These are phyloP conservation scores for Leucosporidium scottii DNA, from an alignment of 768 basidiomycete genomes.

Conservation along the genomic window DNA sequence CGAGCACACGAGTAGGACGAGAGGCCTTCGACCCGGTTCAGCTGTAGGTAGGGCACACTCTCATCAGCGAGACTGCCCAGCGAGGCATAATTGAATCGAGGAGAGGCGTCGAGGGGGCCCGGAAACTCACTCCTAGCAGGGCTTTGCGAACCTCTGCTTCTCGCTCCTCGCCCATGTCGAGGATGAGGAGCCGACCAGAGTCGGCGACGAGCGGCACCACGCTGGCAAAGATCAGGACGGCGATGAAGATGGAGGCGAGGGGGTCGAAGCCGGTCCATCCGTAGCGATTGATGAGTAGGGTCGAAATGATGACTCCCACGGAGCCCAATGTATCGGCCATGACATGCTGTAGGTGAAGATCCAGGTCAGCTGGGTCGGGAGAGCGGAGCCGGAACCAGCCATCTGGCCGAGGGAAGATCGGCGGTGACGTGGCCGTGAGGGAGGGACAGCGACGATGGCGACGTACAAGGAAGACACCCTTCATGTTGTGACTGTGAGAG, in stretches of 20 bases:
- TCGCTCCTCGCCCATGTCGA: slow-evolving; percentile 63
- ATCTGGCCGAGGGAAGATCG: background rate
- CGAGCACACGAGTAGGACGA: slow-evolving; percentile 70
- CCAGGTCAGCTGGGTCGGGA: background rate
- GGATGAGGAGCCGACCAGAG: slow-evolving; percentile 74
- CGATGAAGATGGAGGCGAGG: slow-evolving; percentile 93
- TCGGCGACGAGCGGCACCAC: slow-evolving; percentile 93
- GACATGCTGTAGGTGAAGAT: slow-evolving; percentile 55
- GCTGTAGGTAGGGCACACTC: slow-evolving; percentile 46
- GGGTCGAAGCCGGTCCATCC: slow-evolving; percentile 99
- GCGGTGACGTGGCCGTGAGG: background rate
- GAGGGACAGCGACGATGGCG: too few species aligned
- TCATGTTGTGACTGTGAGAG: slow-evolving; percentile 91
- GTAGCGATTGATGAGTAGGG: slow-evolving; percentile 85
- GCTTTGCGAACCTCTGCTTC: slow-evolving; percentile 46
- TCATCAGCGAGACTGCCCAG: background rate
- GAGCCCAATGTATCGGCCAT: slow-evolving; percentile 96
- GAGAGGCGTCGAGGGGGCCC: background rate
- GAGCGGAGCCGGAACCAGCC: background rate
- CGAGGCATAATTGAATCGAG: too few species aligned
- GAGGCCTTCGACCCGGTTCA: slow-evolving; percentile 68
- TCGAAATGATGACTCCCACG: slow-evolving; percentile 95
- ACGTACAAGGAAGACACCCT: slow-evolving; percentile 65
- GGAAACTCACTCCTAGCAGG: slow-evolving; percentile 24
- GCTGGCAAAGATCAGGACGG: slow-evolving; percentile 85